These are phyloP conservation scores for Thalassiosira exigua DNA, from an alignment of 352 stramenopile species.

Conservation along the genomic window DNA sequence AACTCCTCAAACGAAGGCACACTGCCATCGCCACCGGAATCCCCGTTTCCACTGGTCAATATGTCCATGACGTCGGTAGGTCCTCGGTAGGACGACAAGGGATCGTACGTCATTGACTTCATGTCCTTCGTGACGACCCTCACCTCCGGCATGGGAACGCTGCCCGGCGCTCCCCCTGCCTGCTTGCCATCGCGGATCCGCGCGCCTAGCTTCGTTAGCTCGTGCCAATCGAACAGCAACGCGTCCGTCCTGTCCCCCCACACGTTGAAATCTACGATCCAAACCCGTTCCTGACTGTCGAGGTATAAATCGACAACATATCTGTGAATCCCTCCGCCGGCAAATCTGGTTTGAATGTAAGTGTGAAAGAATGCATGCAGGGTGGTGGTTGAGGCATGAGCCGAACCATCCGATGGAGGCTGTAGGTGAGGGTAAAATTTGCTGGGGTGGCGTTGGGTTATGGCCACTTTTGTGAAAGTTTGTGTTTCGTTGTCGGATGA, in stretches of 20 bases:
- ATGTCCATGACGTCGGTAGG: slow-evolving; percentile 81
- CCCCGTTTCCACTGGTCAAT: slow-evolving; percentile 20
- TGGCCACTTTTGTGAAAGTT: slow-evolving; percentile 75
- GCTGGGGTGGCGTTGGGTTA: slow-evolving; percentile 91
- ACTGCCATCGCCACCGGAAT: background rate
- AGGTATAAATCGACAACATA: slow-evolving; percentile 95
- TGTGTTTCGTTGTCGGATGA: too few relatives aligned
- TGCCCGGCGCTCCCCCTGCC: background rate
- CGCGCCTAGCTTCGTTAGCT: slow-evolving; percentile 68
- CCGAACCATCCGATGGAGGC: background rate
- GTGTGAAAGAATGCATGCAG: slow-evolving; percentile 76
- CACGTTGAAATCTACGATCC: slow-evolving; percentile 95
- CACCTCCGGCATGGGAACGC: slow-evolving; percentile 46
- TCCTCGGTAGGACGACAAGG: slow-evolving; percentile 76
- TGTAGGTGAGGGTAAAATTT: slow-evolving; percentile 90
- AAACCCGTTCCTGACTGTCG: slow-evolving; percentile 91
- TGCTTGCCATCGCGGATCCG: background rate
- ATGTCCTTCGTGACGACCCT: slow-evolving; percentile 74
- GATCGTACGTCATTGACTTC: slow-evolving; percentile 77
- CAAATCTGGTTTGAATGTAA: slow-evolving; percentile 55
- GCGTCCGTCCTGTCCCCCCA: slow-evolving; percentile 91
- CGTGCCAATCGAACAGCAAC: slow-evolving; percentile 92
- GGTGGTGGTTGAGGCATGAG: slow-evolving; percentile 79
- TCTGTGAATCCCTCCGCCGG: slow-evolving; percentile 83
- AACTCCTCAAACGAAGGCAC: slow-evolving; percentile 71